Evolutionary conservation across 352 stramenopile genomes (phyloP).

Genomic region (Phytophthora ohioensis): DNA sequence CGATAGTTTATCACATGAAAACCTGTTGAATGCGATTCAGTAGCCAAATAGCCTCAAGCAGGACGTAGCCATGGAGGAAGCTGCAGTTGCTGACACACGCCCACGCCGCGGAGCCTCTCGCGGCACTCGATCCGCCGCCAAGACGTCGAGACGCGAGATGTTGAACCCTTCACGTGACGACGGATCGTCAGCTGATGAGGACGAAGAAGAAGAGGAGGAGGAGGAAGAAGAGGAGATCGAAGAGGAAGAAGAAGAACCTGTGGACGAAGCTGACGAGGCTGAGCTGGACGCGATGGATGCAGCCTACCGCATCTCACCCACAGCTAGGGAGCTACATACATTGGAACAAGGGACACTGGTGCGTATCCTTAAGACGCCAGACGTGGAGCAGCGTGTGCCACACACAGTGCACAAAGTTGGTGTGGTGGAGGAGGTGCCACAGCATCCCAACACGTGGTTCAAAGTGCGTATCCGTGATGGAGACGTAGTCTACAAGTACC

Average conservation of each 20-base stretch:
- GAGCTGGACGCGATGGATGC: conserved; percentile 43
- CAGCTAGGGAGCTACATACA: conserved; percentile 56
- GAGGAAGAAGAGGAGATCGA: conserved; percentile 66
- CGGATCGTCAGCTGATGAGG: conserved; percentile 45
- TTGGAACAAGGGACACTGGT: conserved; percentile 73
- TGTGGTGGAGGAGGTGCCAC: conserved; percentile 81
- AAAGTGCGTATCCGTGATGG: conserved; percentile 84
- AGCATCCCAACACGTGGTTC: conserved; percentile 90
- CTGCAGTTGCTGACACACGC: conserved; percentile 15
- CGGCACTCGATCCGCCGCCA: conserved; percentile 50
- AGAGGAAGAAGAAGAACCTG: conserved; percentile 54
- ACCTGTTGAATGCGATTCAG: not conserved
- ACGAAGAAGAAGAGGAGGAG: conserved; percentile 69
- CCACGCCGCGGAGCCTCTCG: conserved; percentile 53
- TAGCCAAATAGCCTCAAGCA: conserved; percentile 9
- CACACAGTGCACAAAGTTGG: conserved; percentile 85
- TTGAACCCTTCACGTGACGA: conserved; percentile 15
- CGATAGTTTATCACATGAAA: no score
- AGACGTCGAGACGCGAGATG: conserved; percentile 34
- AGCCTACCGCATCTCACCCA: conserved; percentile 34
- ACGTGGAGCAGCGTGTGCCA: conserved; percentile 86
- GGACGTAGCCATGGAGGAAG: conserved; percentile 28
- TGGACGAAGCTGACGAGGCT: conserved; percentile 58
- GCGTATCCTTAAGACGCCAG: conserved; percentile 71
- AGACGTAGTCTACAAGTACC: conserved; percentile 91